Base-by-base conservation (phyloP, 805 yeast genomes). In the Metschnikowia shivogae region DNA sequence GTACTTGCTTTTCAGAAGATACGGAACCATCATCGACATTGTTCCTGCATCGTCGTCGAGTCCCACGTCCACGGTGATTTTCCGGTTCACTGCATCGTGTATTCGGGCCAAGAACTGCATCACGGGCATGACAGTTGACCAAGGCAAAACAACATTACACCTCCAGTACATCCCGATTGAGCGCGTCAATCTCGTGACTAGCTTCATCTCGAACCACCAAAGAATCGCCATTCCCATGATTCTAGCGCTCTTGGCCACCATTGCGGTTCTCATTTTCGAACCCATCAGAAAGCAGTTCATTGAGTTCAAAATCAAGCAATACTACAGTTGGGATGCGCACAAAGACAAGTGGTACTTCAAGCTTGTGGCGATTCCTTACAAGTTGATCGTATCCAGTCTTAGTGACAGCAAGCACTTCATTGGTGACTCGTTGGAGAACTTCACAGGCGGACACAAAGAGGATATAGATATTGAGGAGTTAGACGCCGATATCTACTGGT, bases 41-140 rank as follows among this genome's bases (percentile, higher is more conserved):
- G 58, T 69, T 0, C 86, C 90, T 1, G 65, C 68, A 1, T 73
- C 79, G 1, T 79, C 82, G 4, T 63, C 78, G 13, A 48, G 52
- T 6, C 54, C 61, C 1, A 64, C 68, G 13, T 83, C 89, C 6
- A 61, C 63, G 3, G 76, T 92, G 3, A 65, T 68, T 3, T 93
- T 82, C 64, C 68, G 73, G 34, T 58, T 72, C 1, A 63, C 76
- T 6, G 73, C 86, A 47, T 79, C 87, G 32, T 93, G 97, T 1
- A 82, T 89, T 6, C 70, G 89, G 48, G 97, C 98, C 0, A 82
- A 88, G 58, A 89, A 89, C 64, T 93, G 99, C 74, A 74, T 88
- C 19, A 89, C 95, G 13, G 97, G 96, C 28, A 68, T 86, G 48
- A 71, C 68, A 17, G 67, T 86, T 33, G 81, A 81, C 36, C 52